Percentiles rank a stretch among this genome's conserved stretches.
phyloP scores from a whole-genome alignment of 345 rosid species.

The Rhodomyrtus tomentosa region DNA sequence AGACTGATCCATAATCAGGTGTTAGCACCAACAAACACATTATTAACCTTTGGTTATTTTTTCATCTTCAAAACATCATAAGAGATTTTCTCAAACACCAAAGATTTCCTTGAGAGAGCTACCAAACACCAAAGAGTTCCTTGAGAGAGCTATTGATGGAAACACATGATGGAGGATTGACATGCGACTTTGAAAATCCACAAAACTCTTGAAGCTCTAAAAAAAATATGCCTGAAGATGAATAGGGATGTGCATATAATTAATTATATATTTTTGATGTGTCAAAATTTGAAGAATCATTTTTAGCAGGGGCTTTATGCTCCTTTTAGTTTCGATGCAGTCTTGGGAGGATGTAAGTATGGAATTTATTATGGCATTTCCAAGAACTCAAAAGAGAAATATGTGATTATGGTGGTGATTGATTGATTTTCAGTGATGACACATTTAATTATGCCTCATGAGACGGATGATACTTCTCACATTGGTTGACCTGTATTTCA shows the following conservation, averaged over 20 bases:
- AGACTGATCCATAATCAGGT: too few relatives aligned
- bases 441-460: neutral
- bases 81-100: too few relatives aligned
- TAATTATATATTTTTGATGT: neutral
- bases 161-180: neutral
- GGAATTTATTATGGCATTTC: neutral
- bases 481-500: neutral
- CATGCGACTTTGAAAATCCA: neutral
- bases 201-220: neutral
- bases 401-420: neutral
- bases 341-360: neutral
- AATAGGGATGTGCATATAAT: neutral
- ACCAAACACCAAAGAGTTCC: neutral
- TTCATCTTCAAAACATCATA: too few relatives aligned
- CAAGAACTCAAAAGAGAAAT: neutral
- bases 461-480: neutral
- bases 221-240: neutral
- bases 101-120: too few relatives aligned
- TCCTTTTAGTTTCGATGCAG: neutral
- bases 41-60: too few relatives aligned
- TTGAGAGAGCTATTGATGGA: neutral
- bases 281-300: neutral
- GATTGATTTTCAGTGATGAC: neutral
- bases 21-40: too few relatives aligned
- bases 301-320: neutral